Conservation (phyloP, 2,329 filamentous ascomycete genomes). For the Fusarium palustre region DNA sequence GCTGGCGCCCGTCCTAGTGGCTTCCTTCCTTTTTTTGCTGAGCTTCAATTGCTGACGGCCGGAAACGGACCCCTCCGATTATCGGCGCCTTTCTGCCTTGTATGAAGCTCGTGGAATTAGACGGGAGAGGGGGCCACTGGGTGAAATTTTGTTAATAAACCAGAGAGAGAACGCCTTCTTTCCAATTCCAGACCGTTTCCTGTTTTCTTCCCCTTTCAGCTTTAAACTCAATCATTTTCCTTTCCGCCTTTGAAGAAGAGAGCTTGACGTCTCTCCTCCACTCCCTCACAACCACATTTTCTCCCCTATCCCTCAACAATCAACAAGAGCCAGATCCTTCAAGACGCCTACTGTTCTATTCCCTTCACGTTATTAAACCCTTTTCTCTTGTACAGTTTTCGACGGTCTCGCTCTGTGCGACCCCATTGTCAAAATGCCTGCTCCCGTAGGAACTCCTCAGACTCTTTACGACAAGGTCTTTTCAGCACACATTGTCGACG, state of each 20-base stretch:
- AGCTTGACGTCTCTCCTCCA: conserved; percentile 1
- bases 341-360: background rate
- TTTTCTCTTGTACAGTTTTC: background rate
- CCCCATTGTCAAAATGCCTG: conserved; percentile 73
- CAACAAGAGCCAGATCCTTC: conserved; percentile 9
- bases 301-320: conserved; percentile 1
- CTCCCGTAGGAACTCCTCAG: conserved; percentile 75
- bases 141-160: conserved; percentile 47
- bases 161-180: conserved; percentile 34
- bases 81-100: conserved; percentile 43
- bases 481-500: conserved; percentile 91
- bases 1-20: conserved; percentile 39
- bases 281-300: conserved; percentile 3
- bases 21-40: conserved; percentile 41
- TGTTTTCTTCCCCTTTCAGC: conserved; percentile 2
- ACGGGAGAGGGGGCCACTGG: conserved; percentile 28
- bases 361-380: background rate
- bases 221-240: background rate
- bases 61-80: conserved; percentile 46
- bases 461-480: conserved; percentile 99
- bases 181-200: conserved; percentile 24
- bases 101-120: conserved; percentile 45
- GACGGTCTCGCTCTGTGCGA: conserved; percentile 3
- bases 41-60: conserved; percentile 44
- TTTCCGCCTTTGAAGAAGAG: background rate